Evolutionary conservation across 257 asterid species (phyloP).

Genomic region (Asclepias syriaca): DNA sequence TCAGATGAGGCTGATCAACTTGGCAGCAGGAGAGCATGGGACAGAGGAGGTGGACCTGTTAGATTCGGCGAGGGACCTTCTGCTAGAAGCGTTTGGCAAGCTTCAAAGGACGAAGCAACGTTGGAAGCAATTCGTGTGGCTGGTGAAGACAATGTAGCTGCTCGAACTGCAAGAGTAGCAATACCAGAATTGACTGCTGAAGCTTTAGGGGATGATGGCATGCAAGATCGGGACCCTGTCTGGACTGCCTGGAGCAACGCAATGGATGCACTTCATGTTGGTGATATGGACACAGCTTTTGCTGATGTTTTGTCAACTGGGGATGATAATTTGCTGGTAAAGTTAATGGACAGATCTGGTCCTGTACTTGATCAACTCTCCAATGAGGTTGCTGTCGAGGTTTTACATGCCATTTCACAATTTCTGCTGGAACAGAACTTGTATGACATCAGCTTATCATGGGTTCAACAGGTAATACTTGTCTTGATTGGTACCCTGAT

Average conservation of each 20-base stretch:
- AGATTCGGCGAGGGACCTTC: slow-evolving; percentile 99
- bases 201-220: slow-evolving; percentile 65
- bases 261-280: slow-evolving; percentile 84
- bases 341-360: slow-evolving; percentile 95
- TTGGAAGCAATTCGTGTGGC: slow-evolving; percentile 96
- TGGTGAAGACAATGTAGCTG: slow-evolving; percentile 77
- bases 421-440: slow-evolving; percentile 66
- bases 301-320: slow-evolving; percentile 81
- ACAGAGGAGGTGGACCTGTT: slow-evolving; percentile 64
- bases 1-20: slow-evolving; percentile 60
- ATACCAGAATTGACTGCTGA: slow-evolving; percentile 81
- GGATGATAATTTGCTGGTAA: slow-evolving; percentile 78
- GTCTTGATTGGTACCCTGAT: slow-evolving; percentile 2
- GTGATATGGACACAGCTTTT: slow-evolving; percentile 84
- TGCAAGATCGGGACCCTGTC: slow-evolving; percentile 67
- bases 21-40: slow-evolving; percentile 79
- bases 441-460: slow-evolving; percentile 69
- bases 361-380: slow-evolving; percentile 87
- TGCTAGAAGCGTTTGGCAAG: slow-evolving; percentile 99
- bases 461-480: slow-evolving; percentile 92
- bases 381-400: slow-evolving; percentile 64
- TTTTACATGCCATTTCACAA: slow-evolving; percentile 72
- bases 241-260: slow-evolving; percentile 95
- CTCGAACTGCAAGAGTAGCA: slow-evolving; percentile 72
- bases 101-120: slow-evolving; percentile 97